Percentiles rank a stretch among this genome's conserved stretches.
Evolutionary conservation across 495 filamentous ascomycete genomes (phyloP).

Genomic region (Podospora pseudocomata): DNA sequence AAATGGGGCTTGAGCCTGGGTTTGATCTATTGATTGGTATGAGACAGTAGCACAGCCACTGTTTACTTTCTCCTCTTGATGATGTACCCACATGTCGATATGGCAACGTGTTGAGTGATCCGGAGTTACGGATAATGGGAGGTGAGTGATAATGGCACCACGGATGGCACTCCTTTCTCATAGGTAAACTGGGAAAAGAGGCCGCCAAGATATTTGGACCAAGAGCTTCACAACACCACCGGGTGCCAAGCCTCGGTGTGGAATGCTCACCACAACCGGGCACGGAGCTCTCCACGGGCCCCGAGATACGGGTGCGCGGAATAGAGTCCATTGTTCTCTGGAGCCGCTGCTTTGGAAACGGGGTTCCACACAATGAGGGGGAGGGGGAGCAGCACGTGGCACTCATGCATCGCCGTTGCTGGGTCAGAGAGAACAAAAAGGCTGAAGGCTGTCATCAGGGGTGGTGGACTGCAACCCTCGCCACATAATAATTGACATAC

Average conservation of each 20-base stretch:
- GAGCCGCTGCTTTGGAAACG: constrained; percentile 11
- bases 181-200: neutral
- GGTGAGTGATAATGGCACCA: no score
- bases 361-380: constrained; percentile 10
- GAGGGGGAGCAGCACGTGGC: constrained; percentile 1
- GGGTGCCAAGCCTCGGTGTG: neutral
- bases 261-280: neutral
- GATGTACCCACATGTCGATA: neutral
- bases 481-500: no score
- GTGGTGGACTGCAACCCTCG: neutral
- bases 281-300: neutral
- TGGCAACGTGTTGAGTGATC: neutral
- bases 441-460: constrained; percentile 1
- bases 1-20: constrained; percentile 3
- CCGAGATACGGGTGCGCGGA: neutral
- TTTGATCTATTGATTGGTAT: neutral
- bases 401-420: constrained; percentile 11
- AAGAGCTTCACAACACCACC: neutral
- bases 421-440: neutral
- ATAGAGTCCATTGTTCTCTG: neutral
- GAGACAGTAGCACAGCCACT: neutral
- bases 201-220: neutral
- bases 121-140: no score
- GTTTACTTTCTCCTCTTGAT: neutral
- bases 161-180: no score